Conservation (phyloP, 2,329 filamentous ascomycete genomes). For the Colletotrichum eleusines region DNA sequence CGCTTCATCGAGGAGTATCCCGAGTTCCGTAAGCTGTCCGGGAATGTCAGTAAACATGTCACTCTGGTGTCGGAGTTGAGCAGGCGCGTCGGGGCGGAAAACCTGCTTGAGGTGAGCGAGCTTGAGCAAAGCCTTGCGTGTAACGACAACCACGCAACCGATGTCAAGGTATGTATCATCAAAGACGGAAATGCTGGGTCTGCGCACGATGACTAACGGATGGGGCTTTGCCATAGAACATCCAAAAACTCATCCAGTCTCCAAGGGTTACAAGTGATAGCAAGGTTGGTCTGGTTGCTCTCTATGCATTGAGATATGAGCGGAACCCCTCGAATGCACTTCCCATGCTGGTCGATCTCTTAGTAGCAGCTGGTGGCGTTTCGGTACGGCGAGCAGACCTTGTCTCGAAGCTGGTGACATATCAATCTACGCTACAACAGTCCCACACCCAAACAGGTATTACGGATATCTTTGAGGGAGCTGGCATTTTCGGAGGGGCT, state of each 20-base stretch:
- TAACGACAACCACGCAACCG: constrained; percentile 92
- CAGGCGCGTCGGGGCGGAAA: constrained; percentile 85
- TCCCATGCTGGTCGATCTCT: constrained; percentile 86
- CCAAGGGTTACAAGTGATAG: constrained; percentile 81
- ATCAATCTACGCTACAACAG: constrained; percentile 88
- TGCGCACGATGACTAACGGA: background rate
- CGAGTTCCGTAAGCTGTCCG: constrained; percentile 95
- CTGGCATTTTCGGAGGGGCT: constrained; percentile 90
- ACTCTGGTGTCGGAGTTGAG: constrained; percentile 95
- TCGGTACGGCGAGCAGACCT: constrained; percentile 80
- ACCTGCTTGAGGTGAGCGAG: constrained; percentile 94
- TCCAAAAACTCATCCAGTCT: constrained; percentile 88
- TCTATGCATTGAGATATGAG: constrained; percentile 95
- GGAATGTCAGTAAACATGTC: constrained; percentile 98
- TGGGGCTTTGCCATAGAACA: constrained; percentile 62
- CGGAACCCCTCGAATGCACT: constrained; percentile 87
- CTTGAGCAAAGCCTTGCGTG: constrained; percentile 96
- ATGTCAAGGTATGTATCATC: constrained; percentile 78
- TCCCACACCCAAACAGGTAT: constrained; percentile 82
- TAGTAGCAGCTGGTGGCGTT: constrained; percentile 86
- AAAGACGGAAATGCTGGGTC: background rate
- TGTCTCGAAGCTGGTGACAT: constrained; percentile 84
- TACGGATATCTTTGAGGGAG: constrained; percentile 90
- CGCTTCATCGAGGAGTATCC: constrained; percentile 99
- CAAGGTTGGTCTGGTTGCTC: constrained; percentile 89